These are phyloP conservation scores for Cymbopogon citratus DNA, from an alignment of 176 grass and related monocot species.

Conservation along the genomic window DNA sequence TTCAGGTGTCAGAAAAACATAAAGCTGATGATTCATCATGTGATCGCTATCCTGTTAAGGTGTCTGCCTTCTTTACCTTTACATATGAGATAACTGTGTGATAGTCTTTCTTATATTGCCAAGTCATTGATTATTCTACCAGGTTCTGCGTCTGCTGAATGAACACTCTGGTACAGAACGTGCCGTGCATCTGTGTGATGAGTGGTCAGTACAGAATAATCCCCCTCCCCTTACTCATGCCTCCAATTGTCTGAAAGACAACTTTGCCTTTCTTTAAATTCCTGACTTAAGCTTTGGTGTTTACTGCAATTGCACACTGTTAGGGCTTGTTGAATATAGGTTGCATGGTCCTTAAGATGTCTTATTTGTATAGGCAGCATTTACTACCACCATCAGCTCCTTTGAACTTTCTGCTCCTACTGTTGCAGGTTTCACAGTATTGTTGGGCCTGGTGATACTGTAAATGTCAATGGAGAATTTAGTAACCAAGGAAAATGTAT, in stretches of 20 bases:
- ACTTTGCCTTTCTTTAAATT: background rate
- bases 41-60: slow-evolving; percentile 59
- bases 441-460: slow-evolving; percentile 70
- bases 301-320: slow-evolving; percentile 18
- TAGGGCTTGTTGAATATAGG: slow-evolving; percentile 1
- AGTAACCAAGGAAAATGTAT: slow-evolving; percentile 58
- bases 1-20: slow-evolving; percentile 89
- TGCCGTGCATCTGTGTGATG: slow-evolving; percentile 63
- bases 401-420: slow-evolving; percentile 1
- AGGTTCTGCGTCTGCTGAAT: slow-evolving; percentile 85
- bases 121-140: slow-evolving; percentile 23
- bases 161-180: slow-evolving; percentile 68
- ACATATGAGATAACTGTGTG: background rate
- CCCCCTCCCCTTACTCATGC: background rate
- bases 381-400: background rate
- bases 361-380: slow-evolving; percentile 13
- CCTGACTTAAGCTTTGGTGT: background rate
- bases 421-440: slow-evolving; percentile 70
- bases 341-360: slow-evolving; percentile 6
- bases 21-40: slow-evolving; percentile 47
- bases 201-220: slow-evolving; percentile 62
- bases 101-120: background rate
- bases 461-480: slow-evolving; percentile 88
- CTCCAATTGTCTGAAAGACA: background rate
- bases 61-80: slow-evolving; percentile 15